phyloP scores from a whole-genome alignment of 306 rosid species.

The Erythrophleum fordii region DNA sequence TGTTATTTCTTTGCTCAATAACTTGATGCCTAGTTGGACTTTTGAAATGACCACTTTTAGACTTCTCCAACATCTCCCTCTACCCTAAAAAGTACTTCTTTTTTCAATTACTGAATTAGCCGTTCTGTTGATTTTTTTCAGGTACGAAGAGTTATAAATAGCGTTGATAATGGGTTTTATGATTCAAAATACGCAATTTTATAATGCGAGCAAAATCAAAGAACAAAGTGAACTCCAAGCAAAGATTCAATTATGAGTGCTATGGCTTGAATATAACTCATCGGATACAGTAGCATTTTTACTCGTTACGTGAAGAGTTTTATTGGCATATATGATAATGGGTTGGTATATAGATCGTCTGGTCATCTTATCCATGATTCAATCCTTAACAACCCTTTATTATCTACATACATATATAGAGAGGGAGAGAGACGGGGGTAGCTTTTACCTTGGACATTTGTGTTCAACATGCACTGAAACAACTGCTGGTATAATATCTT shows the following conservation, averaged over 20 bases:
- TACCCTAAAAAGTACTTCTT: too few species aligned
- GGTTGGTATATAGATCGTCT: not conserved
- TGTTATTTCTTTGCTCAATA: too few species aligned
- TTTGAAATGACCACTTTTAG: too few species aligned
- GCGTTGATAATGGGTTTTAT: not conserved
- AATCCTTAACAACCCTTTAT: too few species aligned
- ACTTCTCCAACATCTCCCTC: too few species aligned
- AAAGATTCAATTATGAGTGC: constrained; percentile 29
- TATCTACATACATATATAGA: too few species aligned
- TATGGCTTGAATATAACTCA: constrained; percentile 26
- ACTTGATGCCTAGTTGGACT: too few species aligned
- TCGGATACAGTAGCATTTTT: not conserved
- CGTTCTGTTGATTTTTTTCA: not conserved
- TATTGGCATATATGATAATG: not conserved
- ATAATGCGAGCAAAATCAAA: not conserved
- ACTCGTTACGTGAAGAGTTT: not conserved
- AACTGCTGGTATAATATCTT: too few species aligned
- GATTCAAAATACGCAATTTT: not conserved
- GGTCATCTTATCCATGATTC: not conserved
- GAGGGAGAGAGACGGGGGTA: too few species aligned
- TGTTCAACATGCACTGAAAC: too few species aligned
- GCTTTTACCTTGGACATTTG: too few species aligned
- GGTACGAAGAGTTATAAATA: not conserved
- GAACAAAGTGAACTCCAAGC: constrained; percentile 33
- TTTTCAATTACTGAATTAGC: not conserved